phyloP scores from a whole-genome alignment of 768 basidiomycete genomes.

The Stropharia rugosoannulata region DNA sequence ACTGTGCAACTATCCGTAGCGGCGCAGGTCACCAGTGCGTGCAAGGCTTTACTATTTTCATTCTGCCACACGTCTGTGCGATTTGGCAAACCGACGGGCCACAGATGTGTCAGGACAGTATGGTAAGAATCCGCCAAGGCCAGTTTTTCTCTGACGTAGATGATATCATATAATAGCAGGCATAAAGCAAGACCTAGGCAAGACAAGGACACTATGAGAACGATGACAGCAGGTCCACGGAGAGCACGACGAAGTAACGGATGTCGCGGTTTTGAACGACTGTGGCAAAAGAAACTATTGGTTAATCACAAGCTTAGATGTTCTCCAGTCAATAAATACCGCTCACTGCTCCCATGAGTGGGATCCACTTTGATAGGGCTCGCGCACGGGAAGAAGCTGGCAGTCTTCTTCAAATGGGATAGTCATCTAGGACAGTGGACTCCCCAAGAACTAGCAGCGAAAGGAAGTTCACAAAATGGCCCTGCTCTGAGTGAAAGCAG shows the following conservation, averaged over 20 bases:
- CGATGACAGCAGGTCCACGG: background rate
- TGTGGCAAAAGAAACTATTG: background rate
- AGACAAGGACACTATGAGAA: background rate
- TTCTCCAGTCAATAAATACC: background rate
- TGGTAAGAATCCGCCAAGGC: background rate
- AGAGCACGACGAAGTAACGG: background rate
- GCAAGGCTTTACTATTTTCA: conserved; percentile 5
- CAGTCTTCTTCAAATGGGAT: background rate
- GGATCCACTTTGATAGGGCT: background rate
- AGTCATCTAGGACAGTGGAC: background rate
- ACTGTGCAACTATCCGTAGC: background rate
- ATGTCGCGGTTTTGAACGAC: background rate
- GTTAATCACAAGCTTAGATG: background rate
- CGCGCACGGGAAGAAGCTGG: background rate
- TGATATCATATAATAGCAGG: conserved; percentile 1
- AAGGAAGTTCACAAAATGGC: background rate
- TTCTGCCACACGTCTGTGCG: conserved; percentile 7
- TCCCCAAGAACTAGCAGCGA: background rate
- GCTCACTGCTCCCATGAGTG: background rate
- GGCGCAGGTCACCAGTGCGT: background rate
- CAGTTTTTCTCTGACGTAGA: background rate
- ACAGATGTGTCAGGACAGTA: background rate
- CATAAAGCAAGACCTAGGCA: background rate
- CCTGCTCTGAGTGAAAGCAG: background rate
- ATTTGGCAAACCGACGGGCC: conserved; percentile 6